Conservation (phyloP, 495 filamentous ascomycete genomes). For the Neurospora discreta region DNA sequence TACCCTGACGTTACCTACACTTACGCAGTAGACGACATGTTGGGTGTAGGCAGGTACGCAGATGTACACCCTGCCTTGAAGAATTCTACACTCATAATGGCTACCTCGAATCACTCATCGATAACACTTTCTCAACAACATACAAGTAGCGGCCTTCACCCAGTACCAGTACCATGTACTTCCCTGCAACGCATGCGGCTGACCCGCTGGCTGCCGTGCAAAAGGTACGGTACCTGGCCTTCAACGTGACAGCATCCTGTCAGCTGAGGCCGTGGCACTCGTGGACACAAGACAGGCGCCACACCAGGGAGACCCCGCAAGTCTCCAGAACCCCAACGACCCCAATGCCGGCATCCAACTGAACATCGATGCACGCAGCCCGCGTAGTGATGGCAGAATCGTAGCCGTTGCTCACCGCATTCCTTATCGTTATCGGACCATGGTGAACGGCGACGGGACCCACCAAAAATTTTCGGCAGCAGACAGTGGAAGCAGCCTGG, state of each 20-base stretch:
- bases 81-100: not conserved
- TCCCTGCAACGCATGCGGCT: not conserved
- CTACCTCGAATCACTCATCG: too few species aligned
- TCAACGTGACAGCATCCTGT: not conserved
- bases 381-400: not conserved
- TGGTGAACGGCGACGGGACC: conserved; percentile 4
- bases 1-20: not conserved
- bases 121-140: not conserved
- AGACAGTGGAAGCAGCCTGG: conserved; percentile 3
- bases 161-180: not conserved
- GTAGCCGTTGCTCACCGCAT: conserved; percentile 9
- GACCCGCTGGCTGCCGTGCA: not conserved
- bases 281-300: not conserved
- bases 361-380: not conserved
- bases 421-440: conserved; percentile 22
- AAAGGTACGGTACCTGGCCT: not conserved
- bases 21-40: not conserved
- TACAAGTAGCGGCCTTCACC: not conserved
- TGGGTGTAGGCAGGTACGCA: not conserved
- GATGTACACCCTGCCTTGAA: not conserved
- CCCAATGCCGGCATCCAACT: too few species aligned
- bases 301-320: not conserved
- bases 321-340: not conserved
- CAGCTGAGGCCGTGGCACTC: not conserved
- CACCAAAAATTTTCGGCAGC: conserved; percentile 19